A percentile compares a stretch with the other conserved stretches of the same genome.
Conservation (phyloP, 2,329 filamentous ascomycete species). For the Incumbomyces lentus region DNA sequence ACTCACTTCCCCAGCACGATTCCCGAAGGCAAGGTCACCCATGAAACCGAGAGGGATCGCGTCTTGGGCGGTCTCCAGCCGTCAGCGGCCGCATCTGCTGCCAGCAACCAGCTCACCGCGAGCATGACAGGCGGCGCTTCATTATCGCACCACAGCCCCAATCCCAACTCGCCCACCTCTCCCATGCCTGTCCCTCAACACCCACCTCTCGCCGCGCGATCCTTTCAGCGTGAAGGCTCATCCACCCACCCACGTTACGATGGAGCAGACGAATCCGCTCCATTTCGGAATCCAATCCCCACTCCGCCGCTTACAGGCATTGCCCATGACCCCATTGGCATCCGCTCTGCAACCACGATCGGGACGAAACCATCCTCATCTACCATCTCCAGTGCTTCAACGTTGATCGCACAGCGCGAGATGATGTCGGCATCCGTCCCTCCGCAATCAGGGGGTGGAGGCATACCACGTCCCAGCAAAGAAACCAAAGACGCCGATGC, state of each 20-base stretch:
- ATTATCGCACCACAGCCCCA: constrained; percentile 44
- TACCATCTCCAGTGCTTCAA: constrained; percentile 18
- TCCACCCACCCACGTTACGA: constrained; percentile 27
- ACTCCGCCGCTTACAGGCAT: neutral
- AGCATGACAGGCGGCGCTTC: constrained; percentile 54
- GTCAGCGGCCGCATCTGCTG: constrained; percentile 56
- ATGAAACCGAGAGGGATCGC: constrained; percentile 23
- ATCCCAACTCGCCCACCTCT: constrained; percentile 37
- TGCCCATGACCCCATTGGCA: neutral
- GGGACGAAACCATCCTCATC: constrained; percentile 14
- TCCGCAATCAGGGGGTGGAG: constrained; percentile 12
- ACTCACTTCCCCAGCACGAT: constrained; percentile 57
- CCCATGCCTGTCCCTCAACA: constrained; percentile 23
- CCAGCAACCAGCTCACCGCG: constrained; percentile 59
- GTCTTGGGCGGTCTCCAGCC: constrained; percentile 49
- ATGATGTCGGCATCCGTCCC: constrained; percentile 16
- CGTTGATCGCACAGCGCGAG: constrained; percentile 16
- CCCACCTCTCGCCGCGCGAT: constrained; percentile 35
- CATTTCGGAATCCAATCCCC: neutral
- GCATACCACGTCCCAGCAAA: neutral
- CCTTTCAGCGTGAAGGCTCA: constrained; percentile 29
- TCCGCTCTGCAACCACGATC: constrained; percentile 15
- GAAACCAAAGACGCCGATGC: constrained; percentile 11
- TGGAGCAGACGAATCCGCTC: constrained; percentile 27
- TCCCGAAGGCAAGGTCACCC: constrained; percentile 54